Evolutionary conservation across 2,329 filamentous ascomycete genomes (phyloP), one percentile per base, ranked within the genome.

Genomic region (Penicillium sp.): DNA sequence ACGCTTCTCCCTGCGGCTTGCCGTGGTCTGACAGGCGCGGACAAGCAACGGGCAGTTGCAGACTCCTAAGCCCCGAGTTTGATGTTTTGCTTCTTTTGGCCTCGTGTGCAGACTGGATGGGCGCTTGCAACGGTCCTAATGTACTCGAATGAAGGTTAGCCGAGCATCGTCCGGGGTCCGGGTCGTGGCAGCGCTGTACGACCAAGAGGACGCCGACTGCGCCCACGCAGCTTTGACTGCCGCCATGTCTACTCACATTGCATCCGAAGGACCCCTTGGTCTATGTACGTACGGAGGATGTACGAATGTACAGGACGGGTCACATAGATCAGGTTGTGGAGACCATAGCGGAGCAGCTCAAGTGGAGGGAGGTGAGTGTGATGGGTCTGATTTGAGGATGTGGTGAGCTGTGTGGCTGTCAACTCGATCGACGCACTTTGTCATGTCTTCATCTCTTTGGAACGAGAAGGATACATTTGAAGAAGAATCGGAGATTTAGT

Each of bases 21-120:
- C 47, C 56, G 49, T 28, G 37, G 26, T 26, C 37, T 55, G 53
- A 33, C 28, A 51, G 35, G 26, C 26, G 15, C 12, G 24, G 35
- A 19, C 38, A 19, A 55, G 26, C 17, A 45, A 44, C 53, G 53
- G 28, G 3, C 9, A 44, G 26, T 22, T 22, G 37, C 53, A 40
- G 37, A 15, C 5, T 44, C 38, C 22, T 28, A 5, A 15, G 35
- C 33, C 12, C 15, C 4, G 24, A 19, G 33, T 13, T 3, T 17
- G 13, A 26, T 26, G 19, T 38, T 38, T 24, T 54, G 19, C 33
- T 38, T 42, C 35, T 40, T 42, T 24, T 9, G 35, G 35, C 12
- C 17, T 28, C 19, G 22, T n/a, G 37, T 42, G 12, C 19, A 37
- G 45, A n/a, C 26, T 17, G 15, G 17, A n/a, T n/a, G 17, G 24